These are phyloP conservation scores for Celoporthe dispersa DNA, from an alignment of 2,329 filamentous ascomycete species.

Conservation along the genomic window DNA sequence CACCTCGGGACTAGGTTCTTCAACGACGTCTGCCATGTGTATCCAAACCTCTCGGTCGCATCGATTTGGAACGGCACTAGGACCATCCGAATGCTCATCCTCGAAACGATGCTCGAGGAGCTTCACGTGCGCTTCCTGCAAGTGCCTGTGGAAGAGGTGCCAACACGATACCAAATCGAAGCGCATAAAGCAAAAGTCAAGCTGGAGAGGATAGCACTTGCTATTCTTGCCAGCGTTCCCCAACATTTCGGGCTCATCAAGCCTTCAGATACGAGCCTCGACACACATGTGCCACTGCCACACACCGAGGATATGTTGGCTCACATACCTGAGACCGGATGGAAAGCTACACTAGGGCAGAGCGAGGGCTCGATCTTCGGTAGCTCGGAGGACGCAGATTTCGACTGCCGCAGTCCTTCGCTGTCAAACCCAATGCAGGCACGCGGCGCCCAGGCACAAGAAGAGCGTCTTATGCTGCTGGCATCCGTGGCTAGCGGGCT, in stretches of 20 bases:
- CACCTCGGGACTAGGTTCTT: slow-evolving; percentile 47
- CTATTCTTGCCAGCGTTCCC: slow-evolving; percentile 52
- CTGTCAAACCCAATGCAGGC: slow-evolving; percentile 47
- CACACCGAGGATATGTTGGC: slow-evolving; percentile 25
- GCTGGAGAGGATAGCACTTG: slow-evolving; percentile 46
- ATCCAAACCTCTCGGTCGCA: slow-evolving; percentile 49
- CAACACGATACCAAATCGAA: slow-evolving; percentile 35
- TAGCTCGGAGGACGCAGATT: slow-evolving; percentile 15
- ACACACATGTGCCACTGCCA: slow-evolving; percentile 32
- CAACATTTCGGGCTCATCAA: slow-evolving; percentile 55
- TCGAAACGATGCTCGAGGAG: slow-evolving; percentile 52
- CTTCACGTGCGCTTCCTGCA: slow-evolving; percentile 41
- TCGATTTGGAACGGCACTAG: slow-evolving; percentile 55
- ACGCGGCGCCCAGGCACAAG: slow-evolving; percentile 41
- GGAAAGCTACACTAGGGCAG: slow-evolving; percentile 21
- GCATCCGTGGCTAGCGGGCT: slow-evolving; percentile 53
- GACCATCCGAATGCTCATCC: slow-evolving; percentile 50
- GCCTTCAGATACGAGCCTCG: slow-evolving; percentile 42
- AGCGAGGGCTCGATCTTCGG: slow-evolving; percentile 3
- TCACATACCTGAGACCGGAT: slow-evolving; percentile 16
- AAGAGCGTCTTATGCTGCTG: slow-evolving; percentile 53
- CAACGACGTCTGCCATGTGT: slow-evolving; percentile 49
- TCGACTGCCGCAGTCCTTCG: slow-evolving; percentile 40
- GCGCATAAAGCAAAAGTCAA: slow-evolving; percentile 44
- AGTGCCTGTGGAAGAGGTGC: slow-evolving; percentile 19